phyloP scores from a whole-genome alignment of 2,329 filamentous ascomycete species.

The Stagonosporopsis cucurbitacearum region DNA sequence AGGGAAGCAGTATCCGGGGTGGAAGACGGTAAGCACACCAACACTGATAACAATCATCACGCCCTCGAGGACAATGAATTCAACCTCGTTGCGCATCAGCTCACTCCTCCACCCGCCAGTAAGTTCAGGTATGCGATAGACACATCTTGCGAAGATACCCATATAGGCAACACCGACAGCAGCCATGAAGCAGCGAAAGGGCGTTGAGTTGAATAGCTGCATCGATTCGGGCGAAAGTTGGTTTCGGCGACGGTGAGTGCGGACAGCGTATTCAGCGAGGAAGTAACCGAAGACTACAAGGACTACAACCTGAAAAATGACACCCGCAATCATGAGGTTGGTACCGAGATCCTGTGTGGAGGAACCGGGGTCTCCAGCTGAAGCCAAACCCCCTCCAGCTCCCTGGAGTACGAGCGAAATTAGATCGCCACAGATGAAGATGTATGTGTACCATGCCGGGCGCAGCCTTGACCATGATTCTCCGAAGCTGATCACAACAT shows the following conservation, averaged over 20 bases:
- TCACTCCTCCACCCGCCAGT: conserved; percentile 54
- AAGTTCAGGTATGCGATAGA: conserved; percentile 59
- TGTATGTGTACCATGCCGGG: conserved; percentile 59
- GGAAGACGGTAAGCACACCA: conserved; percentile 55
- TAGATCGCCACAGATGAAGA: conserved; percentile 67
- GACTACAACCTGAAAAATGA: conserved; percentile 63
- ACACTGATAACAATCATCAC: conserved; percentile 59
- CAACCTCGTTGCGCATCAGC: conserved; percentile 56
- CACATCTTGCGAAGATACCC: conserved; percentile 56
- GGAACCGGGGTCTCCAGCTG: conserved; percentile 54
- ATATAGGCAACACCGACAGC: conserved; percentile 52
- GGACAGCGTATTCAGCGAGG: conserved; percentile 47
- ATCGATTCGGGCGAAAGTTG: conserved; percentile 30
- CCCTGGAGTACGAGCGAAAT: conserved; percentile 66
- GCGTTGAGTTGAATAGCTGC: conserved; percentile 28
- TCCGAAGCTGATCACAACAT: conserved; percentile 64
- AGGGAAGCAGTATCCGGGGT: conserved; percentile 53
- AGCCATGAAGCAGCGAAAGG: conserved; percentile 41
- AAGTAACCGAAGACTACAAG: conserved; percentile 56
- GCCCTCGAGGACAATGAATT: conserved; percentile 61
- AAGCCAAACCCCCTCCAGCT: conserved; percentile 63
- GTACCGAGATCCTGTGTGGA: conserved; percentile 55
- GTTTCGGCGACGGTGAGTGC: conserved; percentile 38
- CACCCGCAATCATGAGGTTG: conserved; percentile 64
- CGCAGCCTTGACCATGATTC: conserved; percentile 37